Evolutionary conservation across 306 rosid genomes (phyloP).

Genomic region (Arachis hypogaea): DNA sequence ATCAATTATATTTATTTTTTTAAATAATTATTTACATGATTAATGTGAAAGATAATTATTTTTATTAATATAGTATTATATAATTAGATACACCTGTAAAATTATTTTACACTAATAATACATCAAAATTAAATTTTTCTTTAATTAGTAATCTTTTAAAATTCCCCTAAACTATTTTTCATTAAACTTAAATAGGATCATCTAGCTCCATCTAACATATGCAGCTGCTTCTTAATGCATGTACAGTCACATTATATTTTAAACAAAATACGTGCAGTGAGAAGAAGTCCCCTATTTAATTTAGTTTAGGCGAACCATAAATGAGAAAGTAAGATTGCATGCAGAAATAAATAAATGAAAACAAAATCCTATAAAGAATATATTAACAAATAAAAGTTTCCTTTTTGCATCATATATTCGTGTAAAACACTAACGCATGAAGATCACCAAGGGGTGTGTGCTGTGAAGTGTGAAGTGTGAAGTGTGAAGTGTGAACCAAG

Average conservation of each 20-base stretch:
- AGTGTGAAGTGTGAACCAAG: neutral
- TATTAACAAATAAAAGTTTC: neutral
- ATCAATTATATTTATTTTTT: too few relatives aligned
- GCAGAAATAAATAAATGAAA: neutral
- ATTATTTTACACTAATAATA: too few relatives aligned
- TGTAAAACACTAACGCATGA: too few relatives aligned
- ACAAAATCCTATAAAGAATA: neutral
- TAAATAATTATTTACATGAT: too few relatives aligned
- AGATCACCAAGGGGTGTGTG: too few relatives aligned
- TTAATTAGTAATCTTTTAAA: slow-evolving; percentile 10
- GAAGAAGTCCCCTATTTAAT: neutral
- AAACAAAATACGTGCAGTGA: neutral
- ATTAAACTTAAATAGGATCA: slow-evolving; percentile 31
- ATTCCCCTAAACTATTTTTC: neutral
- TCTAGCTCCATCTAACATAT: neutral
- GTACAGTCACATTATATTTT: neutral
- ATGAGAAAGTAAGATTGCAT: neutral
- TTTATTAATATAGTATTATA: too few relatives aligned
- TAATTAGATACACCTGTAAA: too few relatives aligned
- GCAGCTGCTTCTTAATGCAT: neutral
- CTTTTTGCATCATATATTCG: neutral
- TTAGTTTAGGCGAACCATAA: neutral
- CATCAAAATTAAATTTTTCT: neutral
- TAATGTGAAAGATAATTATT: too few relatives aligned
- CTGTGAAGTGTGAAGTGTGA: neutral